Evolutionary conservation across 1,139 yeast genomes (phyloP).

Genomic region (Cylindricascospora bacillispora): DNA sequence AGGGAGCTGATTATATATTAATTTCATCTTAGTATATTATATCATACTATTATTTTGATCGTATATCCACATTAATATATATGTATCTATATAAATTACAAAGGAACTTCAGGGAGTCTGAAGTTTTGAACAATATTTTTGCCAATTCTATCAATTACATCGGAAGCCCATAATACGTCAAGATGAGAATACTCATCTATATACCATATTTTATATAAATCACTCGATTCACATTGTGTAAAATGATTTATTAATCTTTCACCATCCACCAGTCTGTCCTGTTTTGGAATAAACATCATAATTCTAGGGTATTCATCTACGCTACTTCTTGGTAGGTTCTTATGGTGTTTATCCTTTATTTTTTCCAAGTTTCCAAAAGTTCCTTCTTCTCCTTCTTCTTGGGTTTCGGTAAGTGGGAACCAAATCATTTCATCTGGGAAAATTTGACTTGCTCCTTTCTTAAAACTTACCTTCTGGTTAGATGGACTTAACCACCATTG

Average conservation of each 20-base stretch:
- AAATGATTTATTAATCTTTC: conserved; percentile 36
- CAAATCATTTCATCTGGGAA: conserved; percentile 25
- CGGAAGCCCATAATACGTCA: conserved; percentile 83
- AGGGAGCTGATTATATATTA: too few species aligned
- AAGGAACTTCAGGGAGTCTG: conserved; percentile 13
- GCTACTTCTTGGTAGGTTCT: conserved; percentile 15
- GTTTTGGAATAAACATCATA: conserved; percentile 39
- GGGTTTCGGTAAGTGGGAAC: conserved; percentile 25
- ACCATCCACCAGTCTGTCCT: conserved; percentile 50
- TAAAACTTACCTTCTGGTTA: conserved; percentile 18
- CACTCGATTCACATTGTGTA: conserved; percentile 36
- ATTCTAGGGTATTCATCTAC: conserved; percentile 24
- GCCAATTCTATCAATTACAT: conserved; percentile 49
- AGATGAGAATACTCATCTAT: conserved; percentile 65
- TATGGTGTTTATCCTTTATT: conserved; percentile 4
- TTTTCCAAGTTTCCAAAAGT: too few species aligned
- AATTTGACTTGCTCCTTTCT: conserved; percentile 18
- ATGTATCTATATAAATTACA: too few species aligned
- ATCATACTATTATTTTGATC: too few species aligned
- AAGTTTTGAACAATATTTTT: conserved; percentile 23
- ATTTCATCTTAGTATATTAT: too few species aligned
- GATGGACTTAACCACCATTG: conserved; percentile 65
- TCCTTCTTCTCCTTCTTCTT: conserved; percentile 5
- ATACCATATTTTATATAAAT: conserved; percentile 32
- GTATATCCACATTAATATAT: too few species aligned